These are phyloP conservation scores for Boletellus deceptivus DNA, from an alignment of 1,284 basidiomycete genomes.

Conservation along the genomic window DNA sequence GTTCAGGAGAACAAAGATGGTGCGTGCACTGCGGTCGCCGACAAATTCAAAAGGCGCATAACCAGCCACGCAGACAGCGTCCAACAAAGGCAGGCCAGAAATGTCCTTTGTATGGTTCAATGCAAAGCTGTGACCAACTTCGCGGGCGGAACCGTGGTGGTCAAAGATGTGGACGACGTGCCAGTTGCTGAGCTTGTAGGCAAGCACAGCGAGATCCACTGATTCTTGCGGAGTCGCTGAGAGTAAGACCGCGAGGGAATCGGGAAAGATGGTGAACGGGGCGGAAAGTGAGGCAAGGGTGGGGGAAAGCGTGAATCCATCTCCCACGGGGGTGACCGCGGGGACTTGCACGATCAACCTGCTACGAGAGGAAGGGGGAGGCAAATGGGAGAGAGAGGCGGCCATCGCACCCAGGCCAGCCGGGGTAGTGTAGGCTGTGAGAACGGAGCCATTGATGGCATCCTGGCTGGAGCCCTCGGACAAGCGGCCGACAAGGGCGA, in stretches of 20 bases:
- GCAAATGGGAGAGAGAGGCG: slow-evolving; percentile 64
- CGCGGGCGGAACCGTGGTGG: slow-evolving; percentile 67
- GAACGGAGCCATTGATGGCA: slow-evolving; percentile 50
- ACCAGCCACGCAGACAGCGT: slow-evolving; percentile 51
- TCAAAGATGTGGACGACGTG: slow-evolving; percentile 83
- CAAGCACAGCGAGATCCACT: slow-evolving; percentile 66
- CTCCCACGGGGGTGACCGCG: slow-evolving; percentile 61
- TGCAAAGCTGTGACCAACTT: slow-evolving; percentile 56
- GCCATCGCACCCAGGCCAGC: slow-evolving; percentile 76
- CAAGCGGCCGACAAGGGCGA: slow-evolving; percentile 79
- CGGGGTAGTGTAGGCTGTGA: slow-evolving; percentile 78
- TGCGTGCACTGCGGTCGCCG: slow-evolving; percentile 58
- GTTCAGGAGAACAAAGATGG: slow-evolving; percentile 65
- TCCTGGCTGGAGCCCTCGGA: slow-evolving; percentile 75
- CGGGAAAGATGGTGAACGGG: slow-evolving; percentile 59
- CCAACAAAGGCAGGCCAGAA: slow-evolving; percentile 38
- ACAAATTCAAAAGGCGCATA: slow-evolving; percentile 68
- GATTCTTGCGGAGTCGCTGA: slow-evolving; percentile 81
- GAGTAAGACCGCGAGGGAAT: slow-evolving; percentile 72
- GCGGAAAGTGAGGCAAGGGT: slow-evolving; percentile 68
- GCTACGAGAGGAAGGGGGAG: slow-evolving; percentile 55
- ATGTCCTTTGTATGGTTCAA: slow-evolving; percentile 30
- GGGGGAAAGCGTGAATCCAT: slow-evolving; percentile 68
- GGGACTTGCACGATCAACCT: slow-evolving; percentile 80
- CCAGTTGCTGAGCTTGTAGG: slow-evolving; percentile 58